phyloP scores from a whole-genome alignment of 2,329 filamentous ascomycete species.

The Sphaerulina populicola region DNA sequence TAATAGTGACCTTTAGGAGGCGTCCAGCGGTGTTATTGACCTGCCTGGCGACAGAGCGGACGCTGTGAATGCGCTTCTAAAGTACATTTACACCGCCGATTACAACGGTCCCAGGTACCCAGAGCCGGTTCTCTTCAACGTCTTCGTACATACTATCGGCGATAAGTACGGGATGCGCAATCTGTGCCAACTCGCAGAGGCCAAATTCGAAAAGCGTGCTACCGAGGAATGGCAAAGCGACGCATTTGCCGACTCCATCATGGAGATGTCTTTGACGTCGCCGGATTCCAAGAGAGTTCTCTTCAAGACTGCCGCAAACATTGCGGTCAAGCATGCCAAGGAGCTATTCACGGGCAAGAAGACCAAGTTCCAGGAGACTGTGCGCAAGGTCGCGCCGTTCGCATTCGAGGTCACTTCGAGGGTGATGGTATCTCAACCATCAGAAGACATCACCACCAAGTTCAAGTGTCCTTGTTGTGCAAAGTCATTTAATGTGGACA shows the following conservation, averaged over 20 bases:
- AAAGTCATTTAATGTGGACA: no score
- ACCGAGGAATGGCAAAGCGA: not conserved
- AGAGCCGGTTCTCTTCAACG: constrained; percentile 4
- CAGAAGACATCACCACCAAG: no score
- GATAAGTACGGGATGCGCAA: constrained; percentile 6
- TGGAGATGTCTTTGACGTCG: constrained; percentile 2
- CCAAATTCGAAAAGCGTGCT: constrained; percentile 1
- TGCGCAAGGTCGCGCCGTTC: not conserved
- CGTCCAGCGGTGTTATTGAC: not conserved
- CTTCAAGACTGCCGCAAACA: not conserved
- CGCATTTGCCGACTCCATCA: constrained; percentile 6
- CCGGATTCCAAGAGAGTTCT: not conserved
- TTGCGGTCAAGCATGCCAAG: not conserved
- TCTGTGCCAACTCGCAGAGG: constrained; percentile 2
- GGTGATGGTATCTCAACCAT: no score
- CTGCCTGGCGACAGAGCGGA: constrained; percentile 1
- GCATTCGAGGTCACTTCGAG: not conserved
- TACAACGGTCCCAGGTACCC: constrained; percentile 2
- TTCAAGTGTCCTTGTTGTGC: no score
- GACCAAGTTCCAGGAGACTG: not conserved
- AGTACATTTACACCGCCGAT: constrained; percentile 3
- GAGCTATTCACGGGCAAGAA: not conserved
- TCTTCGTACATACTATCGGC: constrained; percentile 1
- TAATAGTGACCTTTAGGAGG: constrained; percentile 1
- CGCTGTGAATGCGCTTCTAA: constrained; percentile 4